Evolutionary conservation across 768 basidiomycete genomes (phyloP), one percentile per base, ranked within the genome.

Genomic region (Phylloporus sp.): DNA sequence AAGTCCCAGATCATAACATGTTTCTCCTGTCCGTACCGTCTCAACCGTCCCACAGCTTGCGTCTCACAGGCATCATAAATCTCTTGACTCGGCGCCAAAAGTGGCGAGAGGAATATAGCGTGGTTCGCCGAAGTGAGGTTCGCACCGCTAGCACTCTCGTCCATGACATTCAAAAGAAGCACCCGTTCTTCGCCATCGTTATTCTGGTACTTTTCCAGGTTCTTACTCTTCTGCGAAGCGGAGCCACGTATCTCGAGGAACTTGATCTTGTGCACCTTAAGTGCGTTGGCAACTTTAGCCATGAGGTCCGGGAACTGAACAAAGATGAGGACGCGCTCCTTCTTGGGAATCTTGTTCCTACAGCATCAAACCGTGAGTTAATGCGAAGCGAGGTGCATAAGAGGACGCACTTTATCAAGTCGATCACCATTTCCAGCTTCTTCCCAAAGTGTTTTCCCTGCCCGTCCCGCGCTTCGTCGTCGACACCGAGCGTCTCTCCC

Each of bases 231-330:
- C 54, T 76, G 71, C 40, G 79, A 75, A 5, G 88, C 84, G 5
- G 79, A 77, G 33, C 92, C 91, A 48, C 79, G 81, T 67, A 95
- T 89, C 60, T 90, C 84, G 42, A 90, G 75, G 70, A 80, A 90
- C 34, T 75, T 73, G 58, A 96, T 80, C 35, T 80, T 77, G 61
- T 90, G 76, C 43, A 79, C 78, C 3, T 64, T 70, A 53, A 97
- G 77, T 0, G 91, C 90, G 51, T 91, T 86, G 8, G 82, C 81
- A 24, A 96, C 88, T 65, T 95, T 96, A 61, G 82, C 82, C 79
- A 88, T 90, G 48, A 97, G 76, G 68, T 96, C 93, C 6, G 81
- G 84, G 75, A 94, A 97, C 61, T 97, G 94, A n/a, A 95, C 88
- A 68, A 97, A 97, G 51, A 97, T 79, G 35, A 97, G 78, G 15